Evolutionary conservation across 1,284 basidiomycete genomes (phyloP), one percentile per base, ranked within the genome.

Genomic region (Ustanciosporium gigantosporum): DNA sequence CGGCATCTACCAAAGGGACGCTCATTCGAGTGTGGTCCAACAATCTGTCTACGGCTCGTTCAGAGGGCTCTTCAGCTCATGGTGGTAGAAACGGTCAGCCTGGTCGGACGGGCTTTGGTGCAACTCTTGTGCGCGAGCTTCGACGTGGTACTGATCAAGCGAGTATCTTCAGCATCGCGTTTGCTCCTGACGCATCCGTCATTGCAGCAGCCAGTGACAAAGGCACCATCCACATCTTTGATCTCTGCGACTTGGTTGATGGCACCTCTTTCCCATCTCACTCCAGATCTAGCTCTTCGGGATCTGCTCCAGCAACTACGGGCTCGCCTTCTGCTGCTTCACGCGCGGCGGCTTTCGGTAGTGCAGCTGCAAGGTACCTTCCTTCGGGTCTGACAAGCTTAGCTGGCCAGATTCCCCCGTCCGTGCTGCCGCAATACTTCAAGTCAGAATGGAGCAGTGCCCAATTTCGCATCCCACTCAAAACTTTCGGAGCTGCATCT

Each of bases 201-300:
- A 25, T 74, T 6, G 71, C 71, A 2, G 68, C 62, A 19, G 71
- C 60, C 2, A 74, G 71, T 34, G 71, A 74, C 46, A 74, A 69
- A 44, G 71, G 71, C 9, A 74, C 70, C 0, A 55, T 74, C 20
- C 71, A 74, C 40, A 53, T 74, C 39, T 74, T 73, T 34, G 37
- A 53, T 0, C 53, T 73, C n/a, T 19, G 37, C 5, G 38, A 29
- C 3, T n/a, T n/a, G n/a, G 4, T 15, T 5, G 21, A n/a, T n/a
- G n/a, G 35, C 8, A 11, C 5, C 5, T 29, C 27, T 29, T 29
- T n/a, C 11, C 8, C 27, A 19, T 25, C 43, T 17, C 20, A 5
- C 19, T 36, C n/a, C 16, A 22, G 7, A 9, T 22, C 20, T 8
- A 9, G 36, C 9, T 7, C 38, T 11, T 7, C 9, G 7, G 7